These are phyloP conservation scores for Xylaria arbuscula DNA, from an alignment of 2,329 filamentous ascomycete species.

Conservation along the genomic window DNA sequence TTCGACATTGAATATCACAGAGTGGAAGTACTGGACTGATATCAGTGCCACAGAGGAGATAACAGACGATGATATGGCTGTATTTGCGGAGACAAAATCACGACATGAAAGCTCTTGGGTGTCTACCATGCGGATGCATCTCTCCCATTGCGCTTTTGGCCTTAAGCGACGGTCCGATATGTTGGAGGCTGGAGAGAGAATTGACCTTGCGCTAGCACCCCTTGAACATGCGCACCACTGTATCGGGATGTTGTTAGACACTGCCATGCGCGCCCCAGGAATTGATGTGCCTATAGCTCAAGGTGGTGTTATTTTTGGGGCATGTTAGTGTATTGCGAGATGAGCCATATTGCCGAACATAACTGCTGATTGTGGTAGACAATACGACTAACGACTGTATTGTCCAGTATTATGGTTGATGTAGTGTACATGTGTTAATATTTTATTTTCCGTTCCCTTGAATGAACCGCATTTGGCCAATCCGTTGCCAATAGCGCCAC, in stretches of 20 bases:
- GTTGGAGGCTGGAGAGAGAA: slow-evolving; percentile 21
- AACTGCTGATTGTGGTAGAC: too few species aligned
- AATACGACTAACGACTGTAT: too few species aligned
- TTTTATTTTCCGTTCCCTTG: too few species aligned
- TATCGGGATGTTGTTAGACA: slow-evolving; percentile 21
- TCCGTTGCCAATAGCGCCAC: too few species aligned
- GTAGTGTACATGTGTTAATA: too few species aligned
- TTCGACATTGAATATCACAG: slow-evolving; percentile 12
- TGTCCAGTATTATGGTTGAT: too few species aligned
- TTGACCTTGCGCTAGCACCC: slow-evolving; percentile 20
- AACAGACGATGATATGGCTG: slow-evolving; percentile 31
- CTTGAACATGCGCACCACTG: slow-evolving; percentile 30
- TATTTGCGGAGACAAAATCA: slow-evolving; percentile 18
- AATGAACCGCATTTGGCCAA: too few species aligned
- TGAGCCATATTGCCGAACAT: too few species aligned
- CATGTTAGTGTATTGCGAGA: slow-evolving; percentile 15
- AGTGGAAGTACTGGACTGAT: slow-evolving; percentile 34
- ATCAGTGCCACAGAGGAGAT: slow-evolving; percentile 16
- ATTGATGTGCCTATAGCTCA: slow-evolving; percentile 24
- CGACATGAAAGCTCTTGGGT: slow-evolving; percentile 15
- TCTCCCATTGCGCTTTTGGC: slow-evolving; percentile 31
- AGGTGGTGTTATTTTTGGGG: slow-evolving; percentile 29
- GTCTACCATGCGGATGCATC: slow-evolving; percentile 27
- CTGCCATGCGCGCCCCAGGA: slow-evolving; percentile 25
- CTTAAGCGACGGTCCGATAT: slow-evolving; percentile 24